phyloP scores from a whole-genome alignment of 129 eudicot genomes.

The Tagetes patula region DNA sequence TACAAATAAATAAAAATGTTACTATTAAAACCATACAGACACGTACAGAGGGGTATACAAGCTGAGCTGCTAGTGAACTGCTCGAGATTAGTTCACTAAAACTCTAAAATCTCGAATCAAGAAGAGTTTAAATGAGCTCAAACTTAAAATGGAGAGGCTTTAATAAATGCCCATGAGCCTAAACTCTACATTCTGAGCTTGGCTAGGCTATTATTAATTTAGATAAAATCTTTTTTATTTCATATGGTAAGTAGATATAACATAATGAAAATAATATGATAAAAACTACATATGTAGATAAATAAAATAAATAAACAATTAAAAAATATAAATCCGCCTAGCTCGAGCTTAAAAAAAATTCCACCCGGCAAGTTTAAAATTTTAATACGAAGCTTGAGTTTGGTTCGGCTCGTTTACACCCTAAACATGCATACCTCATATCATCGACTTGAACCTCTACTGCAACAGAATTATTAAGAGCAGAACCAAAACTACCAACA shows the following conservation, averaged over 20 bases:
- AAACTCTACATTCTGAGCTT: background rate
- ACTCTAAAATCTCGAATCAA: background rate
- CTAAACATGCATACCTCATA: constrained; percentile 59
- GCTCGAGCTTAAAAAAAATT: background rate
- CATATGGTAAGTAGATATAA: background rate
- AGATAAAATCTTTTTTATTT: background rate
- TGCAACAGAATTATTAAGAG: constrained; percentile 40
- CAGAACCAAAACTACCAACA: constrained; percentile 37
- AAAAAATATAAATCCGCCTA: background rate
- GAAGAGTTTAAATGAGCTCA: background rate
- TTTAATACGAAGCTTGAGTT: background rate
- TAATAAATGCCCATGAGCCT: background rate
- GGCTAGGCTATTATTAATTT: background rate
- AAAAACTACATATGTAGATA: background rate
- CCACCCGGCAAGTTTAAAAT: background rate
- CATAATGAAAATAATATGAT: background rate
- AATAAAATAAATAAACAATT: background rate
- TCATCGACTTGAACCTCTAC: constrained; percentile 97
- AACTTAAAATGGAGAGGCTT: background rate
- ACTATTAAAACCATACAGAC: background rate
- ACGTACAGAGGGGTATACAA: background rate
- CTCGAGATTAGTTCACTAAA: background rate
- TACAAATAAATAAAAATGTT: background rate
- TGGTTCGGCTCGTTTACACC: background rate
- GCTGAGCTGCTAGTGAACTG: background rate